A percentile compares a stretch with the other conserved stretches of the same genome.
Conservation (phyloP, 2,329 filamentous ascomycete genomes). For the Atkinsonella hypoxylon region DNA sequence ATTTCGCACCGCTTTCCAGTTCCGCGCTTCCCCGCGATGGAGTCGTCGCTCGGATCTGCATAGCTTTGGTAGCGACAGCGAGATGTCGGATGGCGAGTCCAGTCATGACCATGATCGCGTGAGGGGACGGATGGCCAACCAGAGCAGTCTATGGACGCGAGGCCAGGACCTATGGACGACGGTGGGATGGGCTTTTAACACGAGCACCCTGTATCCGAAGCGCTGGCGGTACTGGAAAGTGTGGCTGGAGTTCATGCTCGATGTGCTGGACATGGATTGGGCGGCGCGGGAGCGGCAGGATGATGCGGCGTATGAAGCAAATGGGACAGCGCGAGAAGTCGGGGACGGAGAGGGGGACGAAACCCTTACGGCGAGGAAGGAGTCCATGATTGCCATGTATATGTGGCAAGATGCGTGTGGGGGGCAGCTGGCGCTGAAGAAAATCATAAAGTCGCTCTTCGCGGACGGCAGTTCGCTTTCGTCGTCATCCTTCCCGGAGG, state of each 20-base stretch:
- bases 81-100: slow-evolving; percentile 27
- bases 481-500: slow-evolving; percentile 45
- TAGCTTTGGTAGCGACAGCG: slow-evolving; percentile 29
- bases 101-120: slow-evolving; percentile 40
- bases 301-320: slow-evolving; percentile 16
- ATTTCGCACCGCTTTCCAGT: slow-evolving; percentile 61
- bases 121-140: slow-evolving; percentile 46
- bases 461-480: slow-evolving; percentile 48
- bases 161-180: slow-evolving; percentile 82
- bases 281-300: slow-evolving; percentile 42
- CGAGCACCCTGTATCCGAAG: slow-evolving; percentile 57
- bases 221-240: slow-evolving; percentile 74
- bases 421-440: slow-evolving; percentile 34
- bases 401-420: slow-evolving; percentile 34
- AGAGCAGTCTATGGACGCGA: slow-evolving; percentile 58
- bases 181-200: slow-evolving; percentile 88
- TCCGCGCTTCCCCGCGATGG: slow-evolving; percentile 29
- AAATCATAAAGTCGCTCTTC: slow-evolving; percentile 54
- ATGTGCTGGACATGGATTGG: slow-evolving; percentile 64
- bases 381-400: slow-evolving; percentile 52
- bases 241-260: slow-evolving; percentile 71
- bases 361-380: slow-evolving; percentile 24
- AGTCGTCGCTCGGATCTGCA: slow-evolving; percentile 22
- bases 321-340: not conserved
- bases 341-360: slow-evolving; percentile 10